phyloP scores from a whole-genome alignment of 2,329 filamentous ascomycete species.

The Reticulascus tulasneorum region DNA sequence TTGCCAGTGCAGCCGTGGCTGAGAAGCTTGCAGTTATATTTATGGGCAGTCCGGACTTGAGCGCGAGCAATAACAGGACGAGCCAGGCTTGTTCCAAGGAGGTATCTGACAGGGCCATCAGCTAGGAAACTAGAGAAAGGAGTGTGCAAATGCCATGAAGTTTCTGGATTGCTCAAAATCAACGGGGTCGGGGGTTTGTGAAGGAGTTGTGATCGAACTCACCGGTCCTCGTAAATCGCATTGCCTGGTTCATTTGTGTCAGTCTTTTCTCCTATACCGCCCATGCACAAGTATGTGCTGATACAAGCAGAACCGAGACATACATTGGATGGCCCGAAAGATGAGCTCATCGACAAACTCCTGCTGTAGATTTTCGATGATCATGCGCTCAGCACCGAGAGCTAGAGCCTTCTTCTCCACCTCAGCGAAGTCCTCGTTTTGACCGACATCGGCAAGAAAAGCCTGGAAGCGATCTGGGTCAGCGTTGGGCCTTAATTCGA shows the following conservation, averaged over 20 bases:
- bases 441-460: conserved; percentile 62
- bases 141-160: background rate
- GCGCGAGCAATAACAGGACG: conserved; percentile 63
- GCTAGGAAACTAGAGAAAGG: background rate
- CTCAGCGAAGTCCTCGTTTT: conserved; percentile 67
- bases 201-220: too few relatives aligned
- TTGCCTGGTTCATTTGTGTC: conserved; percentile 27
- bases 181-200: conserved; percentile 30
- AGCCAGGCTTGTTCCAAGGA: conserved; percentile 52
- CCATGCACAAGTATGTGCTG: background rate
- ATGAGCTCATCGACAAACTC: conserved; percentile 75
- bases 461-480: background rate
- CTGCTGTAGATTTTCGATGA: conserved; percentile 58
- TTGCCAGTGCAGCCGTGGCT: conserved; percentile 59
- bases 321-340: conserved; percentile 69
- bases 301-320: background rate
- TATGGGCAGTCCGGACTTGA: conserved; percentile 41
- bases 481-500: background rate
- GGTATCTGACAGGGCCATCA: conserved; percentile 13
- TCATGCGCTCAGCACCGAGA: conserved; percentile 27
- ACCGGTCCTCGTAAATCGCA: conserved; percentile 57
- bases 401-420: conserved; percentile 63
- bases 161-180: background rate
- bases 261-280: conserved; percentile 8
- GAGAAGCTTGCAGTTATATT: conserved; percentile 30